Base-by-base conservation (phyloP, 1,139 yeast species). In the Saccharomyces pastorianus region DNA sequence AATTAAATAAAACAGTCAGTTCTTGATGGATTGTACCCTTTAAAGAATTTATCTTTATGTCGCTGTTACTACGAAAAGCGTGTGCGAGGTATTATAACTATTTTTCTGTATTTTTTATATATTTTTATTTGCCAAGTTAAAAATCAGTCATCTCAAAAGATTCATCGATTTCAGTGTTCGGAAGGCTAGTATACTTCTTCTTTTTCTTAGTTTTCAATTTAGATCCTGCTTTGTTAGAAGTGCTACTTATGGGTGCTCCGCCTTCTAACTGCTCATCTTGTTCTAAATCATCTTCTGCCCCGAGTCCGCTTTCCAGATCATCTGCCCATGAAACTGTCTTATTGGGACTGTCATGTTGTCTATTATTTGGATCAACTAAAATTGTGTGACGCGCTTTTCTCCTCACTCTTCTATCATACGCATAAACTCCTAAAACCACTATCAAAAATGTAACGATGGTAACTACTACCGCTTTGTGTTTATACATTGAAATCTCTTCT, bases 271-370 rank as follows among this genome's bases (percentile, higher is more conserved):
- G 20, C 25, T 46, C 49, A 25, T 27, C 9, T 9, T 46, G 46
- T 27, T 38, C 50, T 28, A 27, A 31, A 38, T 48, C 53, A 47
- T 27, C 41, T 7, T 76, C 69, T 68, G 76, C 75, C 69, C 78
- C 64, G 65, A 66, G 59, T 25, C 59, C 59, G 25, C 54, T 56
- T 50, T 61, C 67, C 26, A 62, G 42, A 52, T 66, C 69, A 53
- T 69, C 71, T 2, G 71, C 71, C 72, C 73, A 68, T 2, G 73
- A 64, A 2, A 68, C 73, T 8, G 67, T 61, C 55, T 70, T 70
- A 53, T 64, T 65, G 2, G 56, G 52, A 46, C 58, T 42, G 14
- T 56, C 38, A 14, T 59, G 50, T 47, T 56, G 58, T 29, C 58
- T 59, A 38, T 51, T 55, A 13, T 58, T 61, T 47, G 59, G 62